Evolutionary conservation across 75 land plant genomes (phyloP).

Genomic region (Cryptomeria japonica): DNA sequence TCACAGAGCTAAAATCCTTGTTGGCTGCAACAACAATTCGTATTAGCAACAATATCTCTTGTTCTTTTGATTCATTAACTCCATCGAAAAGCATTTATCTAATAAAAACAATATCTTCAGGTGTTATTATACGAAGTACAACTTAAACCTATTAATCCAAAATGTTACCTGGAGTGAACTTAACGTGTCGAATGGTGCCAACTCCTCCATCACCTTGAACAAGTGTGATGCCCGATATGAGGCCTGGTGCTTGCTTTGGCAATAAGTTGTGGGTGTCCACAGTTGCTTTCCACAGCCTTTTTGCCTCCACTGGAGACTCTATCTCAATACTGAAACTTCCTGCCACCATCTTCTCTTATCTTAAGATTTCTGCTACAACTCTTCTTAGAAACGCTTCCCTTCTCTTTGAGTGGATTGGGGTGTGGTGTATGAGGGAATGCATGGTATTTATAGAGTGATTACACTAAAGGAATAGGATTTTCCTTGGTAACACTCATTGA

Average conservation of each 20-base stretch:
- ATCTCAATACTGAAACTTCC: too few relatives aligned
- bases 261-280: neutral
- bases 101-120: too few relatives aligned
- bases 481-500: too few relatives aligned
- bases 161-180: neutral
- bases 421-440: too few relatives aligned
- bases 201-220: neutral
- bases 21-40: neutral
- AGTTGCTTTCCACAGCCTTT: conserved; percentile 2
- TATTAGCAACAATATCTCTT: neutral
- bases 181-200: neutral
- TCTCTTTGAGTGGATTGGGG: too few relatives aligned
- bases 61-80: too few relatives aligned
- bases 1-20: neutral
- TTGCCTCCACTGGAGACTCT: neutral
- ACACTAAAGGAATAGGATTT: too few relatives aligned
- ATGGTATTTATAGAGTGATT: too few relatives aligned
- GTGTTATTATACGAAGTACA: too few relatives aligned
- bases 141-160: neutral
- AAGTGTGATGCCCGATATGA: neutral
- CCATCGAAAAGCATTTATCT: too few relatives aligned
- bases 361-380: too few relatives aligned
- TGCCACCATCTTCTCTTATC: conserved; percentile 17
- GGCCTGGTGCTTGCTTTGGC: neutral
- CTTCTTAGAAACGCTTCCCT: too few relatives aligned